phyloP scores from a whole-genome alignment of 441 rosid genomes.

The Daphne laureola region DNA sequence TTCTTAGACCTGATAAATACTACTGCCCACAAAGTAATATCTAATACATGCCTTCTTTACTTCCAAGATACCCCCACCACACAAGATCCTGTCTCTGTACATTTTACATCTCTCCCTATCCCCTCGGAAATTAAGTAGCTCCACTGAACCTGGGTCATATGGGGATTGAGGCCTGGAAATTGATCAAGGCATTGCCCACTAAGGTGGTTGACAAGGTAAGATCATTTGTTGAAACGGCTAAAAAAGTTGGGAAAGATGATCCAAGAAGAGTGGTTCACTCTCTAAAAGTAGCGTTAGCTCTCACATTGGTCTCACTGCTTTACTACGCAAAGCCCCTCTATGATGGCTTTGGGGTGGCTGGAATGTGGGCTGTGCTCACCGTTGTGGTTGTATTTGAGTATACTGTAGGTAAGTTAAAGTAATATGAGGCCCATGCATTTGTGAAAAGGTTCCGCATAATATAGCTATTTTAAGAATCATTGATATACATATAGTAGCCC shows the following conservation, averaged over 20 bases:
- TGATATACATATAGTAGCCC: too few species aligned
- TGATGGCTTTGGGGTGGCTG: constrained; percentile 64
- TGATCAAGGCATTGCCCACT: constrained; percentile 24
- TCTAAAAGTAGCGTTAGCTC: constrained; percentile 75
- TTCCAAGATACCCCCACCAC: constrained; percentile 5
- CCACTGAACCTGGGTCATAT: constrained; percentile 16
- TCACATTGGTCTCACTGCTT: constrained; percentile 62
- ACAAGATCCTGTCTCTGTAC: not conserved
- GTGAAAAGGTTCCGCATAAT: too few species aligned
- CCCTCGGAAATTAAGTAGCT: not conserved
- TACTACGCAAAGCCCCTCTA: constrained; percentile 69
- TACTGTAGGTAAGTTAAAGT: constrained; percentile 62
- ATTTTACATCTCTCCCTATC: not conserved
- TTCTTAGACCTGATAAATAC: constrained; percentile 39
- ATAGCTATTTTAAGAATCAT: too few species aligned
- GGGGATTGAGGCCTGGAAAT: constrained; percentile 34
- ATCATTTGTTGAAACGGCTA: constrained; percentile 22
- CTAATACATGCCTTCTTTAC: constrained; percentile 8
- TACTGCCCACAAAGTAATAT: constrained; percentile 16
- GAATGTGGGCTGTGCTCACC: constrained; percentile 90
- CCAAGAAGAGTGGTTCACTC: constrained; percentile 77
- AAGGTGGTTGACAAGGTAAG: constrained; percentile 21
- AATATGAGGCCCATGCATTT: not conserved
- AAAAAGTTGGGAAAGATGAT: constrained; percentile 60
- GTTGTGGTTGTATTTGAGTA: constrained; percentile 76